These are phyloP conservation scores for Fusarium sp. DNA, from an alignment of 2,329 filamentous ascomycete species.

Conservation along the genomic window DNA sequence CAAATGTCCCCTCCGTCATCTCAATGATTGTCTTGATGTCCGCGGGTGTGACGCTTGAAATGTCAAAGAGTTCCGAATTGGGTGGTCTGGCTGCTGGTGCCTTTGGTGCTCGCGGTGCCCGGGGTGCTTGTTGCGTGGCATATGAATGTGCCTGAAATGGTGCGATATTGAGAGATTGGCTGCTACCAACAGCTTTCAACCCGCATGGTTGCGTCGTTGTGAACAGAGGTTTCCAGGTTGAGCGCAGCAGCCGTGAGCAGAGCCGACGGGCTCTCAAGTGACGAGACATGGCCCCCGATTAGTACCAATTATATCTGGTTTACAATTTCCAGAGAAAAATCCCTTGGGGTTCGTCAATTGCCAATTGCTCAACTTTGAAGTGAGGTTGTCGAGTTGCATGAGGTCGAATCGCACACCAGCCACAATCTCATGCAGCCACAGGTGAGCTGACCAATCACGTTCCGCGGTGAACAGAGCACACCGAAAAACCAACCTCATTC, in stretches of 20 bases:
- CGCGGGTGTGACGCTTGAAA: constrained; percentile 39
- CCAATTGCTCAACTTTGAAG: not conserved
- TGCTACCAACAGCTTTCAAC: not conserved
- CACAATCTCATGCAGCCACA: constrained; percentile 18
- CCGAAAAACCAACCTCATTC: constrained; percentile 35
- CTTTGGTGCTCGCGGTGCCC: constrained; percentile 22
- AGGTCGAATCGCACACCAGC: constrained; percentile 28
- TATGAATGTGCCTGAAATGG: constrained; percentile 33
- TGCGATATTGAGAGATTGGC: not conserved
- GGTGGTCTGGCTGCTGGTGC: constrained; percentile 17
- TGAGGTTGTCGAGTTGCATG: constrained; percentile 8
- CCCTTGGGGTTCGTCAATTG: not conserved
- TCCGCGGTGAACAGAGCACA: constrained; percentile 16
- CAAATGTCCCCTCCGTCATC: constrained; percentile 26
- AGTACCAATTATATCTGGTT: not conserved
- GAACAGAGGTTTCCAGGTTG: not conserved
- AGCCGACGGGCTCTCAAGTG: constrained; percentile 7
- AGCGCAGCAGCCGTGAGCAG: constrained; percentile 21
- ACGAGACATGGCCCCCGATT: constrained; percentile 6
- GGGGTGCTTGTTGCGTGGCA: constrained; percentile 28
- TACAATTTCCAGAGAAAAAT: not conserved
- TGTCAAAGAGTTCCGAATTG: constrained; percentile 30
- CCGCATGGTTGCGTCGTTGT: constrained; percentile 1
- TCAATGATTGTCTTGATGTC: constrained; percentile 38
- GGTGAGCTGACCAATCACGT: constrained; percentile 34